These are phyloP conservation scores for Hypoxylon rubiginosum DNA, from an alignment of 2,329 filamentous ascomycete species.

Conservation along the genomic window DNA sequence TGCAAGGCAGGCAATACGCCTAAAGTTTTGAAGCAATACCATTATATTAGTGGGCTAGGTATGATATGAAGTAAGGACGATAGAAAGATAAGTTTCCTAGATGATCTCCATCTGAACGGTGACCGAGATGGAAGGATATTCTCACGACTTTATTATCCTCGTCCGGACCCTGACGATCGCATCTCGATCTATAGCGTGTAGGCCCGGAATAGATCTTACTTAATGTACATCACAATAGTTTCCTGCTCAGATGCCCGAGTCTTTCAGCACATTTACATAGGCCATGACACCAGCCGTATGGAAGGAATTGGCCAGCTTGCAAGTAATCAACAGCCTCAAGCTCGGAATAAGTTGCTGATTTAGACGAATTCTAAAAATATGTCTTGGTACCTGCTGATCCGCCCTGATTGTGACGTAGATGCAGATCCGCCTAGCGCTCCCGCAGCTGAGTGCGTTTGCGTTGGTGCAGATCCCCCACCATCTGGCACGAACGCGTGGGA, in stretches of 20 bases:
- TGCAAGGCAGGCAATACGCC: slow-evolving; percentile 27
- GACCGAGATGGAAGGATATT: neutral
- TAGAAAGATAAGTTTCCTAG: neutral
- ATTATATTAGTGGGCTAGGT: slow-evolving; percentile 8
- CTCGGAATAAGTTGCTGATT: neutral
- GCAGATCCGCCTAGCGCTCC: slow-evolving; percentile 25
- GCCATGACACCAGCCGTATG: neutral
- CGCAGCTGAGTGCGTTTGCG: slow-evolving; percentile 10
- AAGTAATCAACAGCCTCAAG: neutral
- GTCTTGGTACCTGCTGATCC: slow-evolving; percentile 17
- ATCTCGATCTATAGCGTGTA: neutral
- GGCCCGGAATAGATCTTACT: neutral
- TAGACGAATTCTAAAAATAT: slow-evolving; percentile 28
- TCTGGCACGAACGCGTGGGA: neutral
- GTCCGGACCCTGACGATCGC: neutral
- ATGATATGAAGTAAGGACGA: neutral
- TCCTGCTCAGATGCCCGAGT: neutral
- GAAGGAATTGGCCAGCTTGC: slow-evolving; percentile 14
- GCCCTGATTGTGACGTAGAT: slow-evolving; percentile 15
- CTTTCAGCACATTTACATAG: neutral
- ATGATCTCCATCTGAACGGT: neutral
- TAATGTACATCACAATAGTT: neutral
- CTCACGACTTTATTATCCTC: slow-evolving; percentile 8
- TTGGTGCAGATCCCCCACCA: slow-evolving; percentile 2
- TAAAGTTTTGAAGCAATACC: slow-evolving; percentile 23